Evolutionary conservation across 768 basidiomycete genomes (phyloP).

Genomic region (Flagelloscypha sp.): DNA sequence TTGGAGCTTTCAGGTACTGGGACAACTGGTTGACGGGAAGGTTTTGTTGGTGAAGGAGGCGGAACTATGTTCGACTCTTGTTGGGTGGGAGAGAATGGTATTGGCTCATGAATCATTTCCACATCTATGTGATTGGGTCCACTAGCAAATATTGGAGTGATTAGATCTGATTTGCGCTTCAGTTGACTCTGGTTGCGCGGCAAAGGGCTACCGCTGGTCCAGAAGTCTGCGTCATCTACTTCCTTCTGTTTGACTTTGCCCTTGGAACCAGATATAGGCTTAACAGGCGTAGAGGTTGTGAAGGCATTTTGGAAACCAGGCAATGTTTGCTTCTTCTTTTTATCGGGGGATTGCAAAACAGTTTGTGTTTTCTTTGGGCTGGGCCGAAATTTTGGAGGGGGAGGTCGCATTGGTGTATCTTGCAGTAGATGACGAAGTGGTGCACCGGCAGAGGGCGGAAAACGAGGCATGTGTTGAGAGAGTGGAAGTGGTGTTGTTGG

Average conservation of each 20-base stretch:
- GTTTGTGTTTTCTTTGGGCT: no score
- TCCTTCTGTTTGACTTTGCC: constrained; percentile 7
- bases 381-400: constrained; percentile 1
- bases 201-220: background rate
- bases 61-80: no score
- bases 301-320: constrained; percentile 54
- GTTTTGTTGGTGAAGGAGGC: no score
- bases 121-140: no score
- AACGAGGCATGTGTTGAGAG: constrained; percentile 3
- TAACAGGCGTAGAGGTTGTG: constrained; percentile 28
- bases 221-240: background rate
- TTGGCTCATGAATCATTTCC: no score
- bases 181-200: constrained; percentile 15
- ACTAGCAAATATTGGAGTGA: background rate
- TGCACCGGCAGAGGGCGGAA: constrained; percentile 4
- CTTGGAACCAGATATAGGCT: constrained; percentile 15
- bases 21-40: no score
- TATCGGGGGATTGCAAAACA: constrained; percentile 26
- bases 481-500: constrained; percentile 39
- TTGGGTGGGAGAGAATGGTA: no score
- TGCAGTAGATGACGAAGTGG: constrained; percentile 12
- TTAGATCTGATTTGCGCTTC: constrained; percentile 1
- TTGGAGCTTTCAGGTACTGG: no score
- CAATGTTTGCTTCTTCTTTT: constrained; percentile 26
- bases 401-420: no score